Percentiles rank a stretch among this genome's conserved stretches.
Evolutionary conservation across 2,329 filamentous ascomycete species (phyloP).

Genomic region (Ophiocordyceps camponoti-floridani): DNA sequence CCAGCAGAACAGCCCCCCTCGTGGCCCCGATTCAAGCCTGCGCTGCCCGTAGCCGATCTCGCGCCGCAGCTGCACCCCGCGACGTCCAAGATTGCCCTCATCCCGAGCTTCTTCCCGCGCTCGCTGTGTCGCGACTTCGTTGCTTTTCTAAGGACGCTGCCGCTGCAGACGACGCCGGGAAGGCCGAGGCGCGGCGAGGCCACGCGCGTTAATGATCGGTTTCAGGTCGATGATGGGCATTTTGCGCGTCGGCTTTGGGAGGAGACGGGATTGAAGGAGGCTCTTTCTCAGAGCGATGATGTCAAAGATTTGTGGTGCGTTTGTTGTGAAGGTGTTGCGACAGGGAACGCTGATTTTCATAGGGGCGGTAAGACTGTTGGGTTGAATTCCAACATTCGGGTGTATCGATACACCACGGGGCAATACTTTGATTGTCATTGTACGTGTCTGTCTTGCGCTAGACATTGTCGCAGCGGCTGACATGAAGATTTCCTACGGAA

Average conservation of each 20-base stretch:
- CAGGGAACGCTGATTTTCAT: conserved; percentile 6
- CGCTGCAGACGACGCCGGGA: conserved; percentile 60
- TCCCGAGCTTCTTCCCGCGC: conserved; percentile 58
- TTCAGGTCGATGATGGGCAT: conserved; percentile 55
- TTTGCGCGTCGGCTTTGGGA: conserved; percentile 68
- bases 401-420: conserved; percentile 72
- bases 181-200: conserved; percentile 68
- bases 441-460: conserved; percentile 22
- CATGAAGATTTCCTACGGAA: not conserved
- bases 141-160: conserved; percentile 49
- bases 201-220: conserved; percentile 75
- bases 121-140: conserved; percentile 62
- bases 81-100: conserved; percentile 48
- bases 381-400: conserved; percentile 71
- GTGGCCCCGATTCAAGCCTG: conserved; percentile 57
- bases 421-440: conserved; percentile 92
- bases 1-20: conserved; percentile 18
- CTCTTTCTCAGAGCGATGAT: conserved; percentile 25
- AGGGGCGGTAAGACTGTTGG: conserved; percentile 71
- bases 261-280: conserved; percentile 53
- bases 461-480: not conserved
- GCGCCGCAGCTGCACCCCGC: conserved; percentile 31
- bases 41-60: conserved; percentile 48
- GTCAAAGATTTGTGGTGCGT: conserved; percentile 26
- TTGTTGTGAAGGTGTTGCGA: not conserved